Conservation (phyloP, 192 early-diverging fungal genomes). For the Backusella mclennaniae region DNA sequence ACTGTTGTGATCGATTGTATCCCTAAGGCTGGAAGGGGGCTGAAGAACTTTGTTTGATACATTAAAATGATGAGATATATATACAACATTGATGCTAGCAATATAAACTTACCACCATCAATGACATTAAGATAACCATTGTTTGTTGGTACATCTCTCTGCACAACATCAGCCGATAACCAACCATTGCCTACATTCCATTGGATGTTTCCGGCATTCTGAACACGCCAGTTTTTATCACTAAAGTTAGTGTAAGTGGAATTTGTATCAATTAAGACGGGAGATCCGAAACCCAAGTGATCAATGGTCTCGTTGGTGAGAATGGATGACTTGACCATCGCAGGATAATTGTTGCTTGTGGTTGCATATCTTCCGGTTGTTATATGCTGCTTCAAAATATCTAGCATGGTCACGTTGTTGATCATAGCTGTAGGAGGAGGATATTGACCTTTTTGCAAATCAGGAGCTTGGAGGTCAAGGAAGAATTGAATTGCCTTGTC, state of each 20-base stretch:
- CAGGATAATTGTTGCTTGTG: neutral
- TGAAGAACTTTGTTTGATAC: neutral
- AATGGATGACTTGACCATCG: neutral
- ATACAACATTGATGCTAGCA: neutral
- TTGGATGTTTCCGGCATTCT: neutral
- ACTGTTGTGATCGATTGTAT: neutral
- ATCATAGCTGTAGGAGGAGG: neutral
- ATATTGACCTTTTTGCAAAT: neutral
- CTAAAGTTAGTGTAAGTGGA: neutral
- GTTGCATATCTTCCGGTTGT: neutral
- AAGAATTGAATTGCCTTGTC: neutral
- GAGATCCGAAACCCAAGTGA: neutral
- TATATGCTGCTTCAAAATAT: constrained; percentile 8
- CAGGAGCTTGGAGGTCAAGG: neutral
- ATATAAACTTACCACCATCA: constrained; percentile 7
- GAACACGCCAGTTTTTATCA: neutral
- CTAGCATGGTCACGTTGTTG: neutral
- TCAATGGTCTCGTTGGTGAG: neutral
- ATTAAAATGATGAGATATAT: neutral
- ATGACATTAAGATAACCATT: constrained; percentile 7
- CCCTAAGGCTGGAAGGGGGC: neutral
- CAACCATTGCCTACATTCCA: constrained; percentile 9
- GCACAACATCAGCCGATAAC: neutral
- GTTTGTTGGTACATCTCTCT: neutral
- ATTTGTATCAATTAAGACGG: constrained; percentile 3